Percentiles rank a stretch among this genome's conserved stretches.
Conservation (phyloP, 176 grass and related monocot species). For the Triticum dicoccoides region DNA sequence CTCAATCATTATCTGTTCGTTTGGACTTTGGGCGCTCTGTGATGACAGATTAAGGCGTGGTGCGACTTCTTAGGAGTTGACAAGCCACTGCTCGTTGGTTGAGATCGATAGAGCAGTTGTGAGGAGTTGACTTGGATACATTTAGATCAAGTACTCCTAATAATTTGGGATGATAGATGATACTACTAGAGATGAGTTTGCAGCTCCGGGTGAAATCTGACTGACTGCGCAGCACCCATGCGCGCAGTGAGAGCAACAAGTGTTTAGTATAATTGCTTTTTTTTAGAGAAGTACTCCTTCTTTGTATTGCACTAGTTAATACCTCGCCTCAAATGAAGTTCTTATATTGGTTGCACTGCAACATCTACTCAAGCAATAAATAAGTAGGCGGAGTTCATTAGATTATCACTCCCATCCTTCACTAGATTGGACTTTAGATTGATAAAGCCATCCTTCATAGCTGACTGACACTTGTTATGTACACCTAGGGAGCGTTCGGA, state of each 20-base stretch:
- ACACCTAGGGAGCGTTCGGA: no score
- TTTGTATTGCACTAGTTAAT: neutral
- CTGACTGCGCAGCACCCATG: neutral
- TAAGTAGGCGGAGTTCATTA: neutral
- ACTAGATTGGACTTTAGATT: neutral
- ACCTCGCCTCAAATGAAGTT: neutral
- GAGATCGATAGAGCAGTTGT: neutral
- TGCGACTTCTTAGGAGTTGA: conserved; percentile 1
- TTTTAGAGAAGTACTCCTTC: neutral
- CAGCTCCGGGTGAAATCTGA: neutral
- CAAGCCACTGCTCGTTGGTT: neutral
- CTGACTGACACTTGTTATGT: neutral
- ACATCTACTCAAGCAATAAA: neutral
- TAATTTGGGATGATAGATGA: neutral
- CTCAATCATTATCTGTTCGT: neutral
- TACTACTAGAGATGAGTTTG: neutral
- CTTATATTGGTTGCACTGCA: neutral
- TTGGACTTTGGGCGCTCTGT: neutral
- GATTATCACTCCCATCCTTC: neutral
- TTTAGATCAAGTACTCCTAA: neutral
- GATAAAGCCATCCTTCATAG: neutral
- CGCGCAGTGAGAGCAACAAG: neutral
- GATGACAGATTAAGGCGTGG: neutral
- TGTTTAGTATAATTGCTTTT: neutral
- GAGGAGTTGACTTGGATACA: neutral